These are phyloP conservation scores for Alternaria dauci DNA, from an alignment of 2,329 filamentous ascomycete genomes.

Conservation along the genomic window DNA sequence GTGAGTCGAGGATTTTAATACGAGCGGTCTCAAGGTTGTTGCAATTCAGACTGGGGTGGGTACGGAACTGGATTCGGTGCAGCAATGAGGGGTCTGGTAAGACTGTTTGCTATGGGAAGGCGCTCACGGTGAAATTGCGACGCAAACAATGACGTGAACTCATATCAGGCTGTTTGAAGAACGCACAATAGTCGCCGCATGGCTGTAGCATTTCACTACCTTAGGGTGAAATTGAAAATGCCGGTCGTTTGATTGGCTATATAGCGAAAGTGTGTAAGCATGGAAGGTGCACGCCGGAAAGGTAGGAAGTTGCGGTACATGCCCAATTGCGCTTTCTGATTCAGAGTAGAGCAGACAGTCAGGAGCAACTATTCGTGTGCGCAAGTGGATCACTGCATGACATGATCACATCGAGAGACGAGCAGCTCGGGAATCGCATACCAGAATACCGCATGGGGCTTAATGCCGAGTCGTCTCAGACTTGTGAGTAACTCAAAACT, in stretches of 20 bases:
- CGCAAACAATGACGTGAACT: conserved; percentile 10
- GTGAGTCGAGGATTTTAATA: neutral
- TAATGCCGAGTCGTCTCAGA: neutral
- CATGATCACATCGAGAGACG: neutral
- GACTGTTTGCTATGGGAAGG: conserved; percentile 21
- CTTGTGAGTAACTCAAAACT: neutral
- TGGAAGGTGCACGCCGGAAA: neutral
- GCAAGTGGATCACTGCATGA: neutral
- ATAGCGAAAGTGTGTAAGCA: neutral
- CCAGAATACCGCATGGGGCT: neutral
- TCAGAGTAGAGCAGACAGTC: neutral
- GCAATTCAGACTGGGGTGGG: neutral
- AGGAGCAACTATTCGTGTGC: neutral
- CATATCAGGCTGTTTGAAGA: neutral
- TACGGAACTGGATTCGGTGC: neutral
- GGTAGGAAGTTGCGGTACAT: neutral
- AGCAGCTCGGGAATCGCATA: neutral
- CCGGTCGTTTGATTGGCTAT: neutral
- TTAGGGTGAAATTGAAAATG: neutral
- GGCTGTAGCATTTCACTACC: neutral
- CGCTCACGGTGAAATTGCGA: conserved; percentile 13
- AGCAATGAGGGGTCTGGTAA: conserved; percentile 1
- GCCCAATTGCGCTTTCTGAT: neutral
- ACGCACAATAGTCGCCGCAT: conserved; percentile 2
- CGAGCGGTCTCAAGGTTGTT: neutral